These are phyloP conservation scores for Gnaphalium uliginosum DNA, from an alignment of 129 eudicot genomes.

Conservation along the genomic window DNA sequence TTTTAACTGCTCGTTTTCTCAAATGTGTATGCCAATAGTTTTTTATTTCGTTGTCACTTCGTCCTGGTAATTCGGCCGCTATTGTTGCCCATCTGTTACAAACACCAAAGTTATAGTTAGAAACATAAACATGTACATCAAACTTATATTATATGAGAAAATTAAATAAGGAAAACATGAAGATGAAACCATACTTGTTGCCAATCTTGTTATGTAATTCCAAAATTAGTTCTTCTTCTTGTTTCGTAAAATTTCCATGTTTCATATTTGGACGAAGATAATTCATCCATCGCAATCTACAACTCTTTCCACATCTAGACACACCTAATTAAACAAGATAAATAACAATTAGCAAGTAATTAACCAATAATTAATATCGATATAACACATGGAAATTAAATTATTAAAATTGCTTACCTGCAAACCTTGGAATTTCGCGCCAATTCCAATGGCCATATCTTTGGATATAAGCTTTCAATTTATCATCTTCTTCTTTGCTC, in stretches of 20 bases:
- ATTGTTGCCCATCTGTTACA: constrained; percentile 46
- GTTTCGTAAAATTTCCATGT: constrained; percentile 37
- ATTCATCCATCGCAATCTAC: constrained; percentile 50
- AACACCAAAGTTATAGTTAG: neutral
- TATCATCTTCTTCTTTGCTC: constrained; percentile 64
- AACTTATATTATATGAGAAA: too few relatives aligned
- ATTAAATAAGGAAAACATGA: neutral
- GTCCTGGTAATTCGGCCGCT: constrained; percentile 43
- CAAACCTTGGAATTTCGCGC: constrained; percentile 53
- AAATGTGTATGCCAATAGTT: constrained; percentile 41
- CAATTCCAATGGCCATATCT: constrained; percentile 66
- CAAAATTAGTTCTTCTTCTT: constrained; percentile 42
- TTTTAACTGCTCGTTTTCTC: constrained; percentile 26
- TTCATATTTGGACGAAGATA: constrained; percentile 19
- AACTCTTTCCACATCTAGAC: constrained; percentile 50
- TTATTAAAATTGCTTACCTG: constrained; percentile 31
- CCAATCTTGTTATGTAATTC: constrained; percentile 35
- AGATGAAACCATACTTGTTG: constrained; percentile 36
- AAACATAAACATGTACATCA: too few relatives aligned
- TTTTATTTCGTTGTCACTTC: constrained; percentile 47
- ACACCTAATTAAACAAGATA: constrained; percentile 24
- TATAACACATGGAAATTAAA: too few relatives aligned
- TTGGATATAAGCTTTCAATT: constrained; percentile 37
- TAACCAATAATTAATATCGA: neutral
- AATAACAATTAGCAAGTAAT: too few relatives aligned